Percentiles rank a stretch among this genome's conserved stretches.
These are phyloP conservation scores for Kuraishia molischiana DNA, from an alignment of 805 yeast species.

Conservation along the genomic window DNA sequence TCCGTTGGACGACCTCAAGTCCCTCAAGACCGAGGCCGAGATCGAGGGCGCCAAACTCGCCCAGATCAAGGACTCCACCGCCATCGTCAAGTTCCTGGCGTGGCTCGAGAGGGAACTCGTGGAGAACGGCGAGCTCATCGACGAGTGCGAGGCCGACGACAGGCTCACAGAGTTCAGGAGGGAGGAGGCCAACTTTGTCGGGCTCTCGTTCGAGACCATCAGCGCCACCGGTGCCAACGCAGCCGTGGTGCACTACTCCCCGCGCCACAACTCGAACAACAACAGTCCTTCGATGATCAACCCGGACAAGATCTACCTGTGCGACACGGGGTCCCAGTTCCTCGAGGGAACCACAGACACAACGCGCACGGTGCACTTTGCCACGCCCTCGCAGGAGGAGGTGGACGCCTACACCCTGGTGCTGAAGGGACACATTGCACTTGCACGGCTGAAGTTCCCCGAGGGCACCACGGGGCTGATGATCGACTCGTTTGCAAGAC, in stretches of 20 bases:
- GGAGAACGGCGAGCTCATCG: conserved; percentile 28
- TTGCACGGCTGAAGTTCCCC: conserved; percentile 75
- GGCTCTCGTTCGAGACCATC: conserved; percentile 68
- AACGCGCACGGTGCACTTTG: conserved; percentile 77
- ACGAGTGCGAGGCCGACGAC: conserved; percentile 49
- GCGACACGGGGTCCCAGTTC: conserved; percentile 90
- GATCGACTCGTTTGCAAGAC: conserved; percentile 78
- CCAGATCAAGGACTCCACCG: conserved; percentile 78
- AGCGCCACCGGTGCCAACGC: conserved; percentile 71
- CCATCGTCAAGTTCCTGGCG: conserved; percentile 61
- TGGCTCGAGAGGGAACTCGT: conserved; percentile 67
- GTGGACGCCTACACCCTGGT: conserved; percentile 71
- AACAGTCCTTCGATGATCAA: conserved; percentile 46
- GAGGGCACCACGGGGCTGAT: conserved; percentile 64
- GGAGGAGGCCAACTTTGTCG: conserved; percentile 40
- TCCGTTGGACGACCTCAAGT: conserved; percentile 50
- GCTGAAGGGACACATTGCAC: conserved; percentile 82
- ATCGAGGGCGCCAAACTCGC: conserved; percentile 62
- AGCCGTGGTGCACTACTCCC: conserved; percentile 69
- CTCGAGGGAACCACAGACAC: conserved; percentile 95
- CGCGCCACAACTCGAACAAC: conserved; percentile 49
- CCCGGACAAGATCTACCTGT: conserved; percentile 56
- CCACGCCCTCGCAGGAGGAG: conserved; percentile 46
- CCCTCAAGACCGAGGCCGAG: conserved; percentile 68
- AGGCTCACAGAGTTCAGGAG: conserved; percentile 39